Base-by-base conservation (phyloP, 306 rosid species). In the Biancaea sappan region DNA sequence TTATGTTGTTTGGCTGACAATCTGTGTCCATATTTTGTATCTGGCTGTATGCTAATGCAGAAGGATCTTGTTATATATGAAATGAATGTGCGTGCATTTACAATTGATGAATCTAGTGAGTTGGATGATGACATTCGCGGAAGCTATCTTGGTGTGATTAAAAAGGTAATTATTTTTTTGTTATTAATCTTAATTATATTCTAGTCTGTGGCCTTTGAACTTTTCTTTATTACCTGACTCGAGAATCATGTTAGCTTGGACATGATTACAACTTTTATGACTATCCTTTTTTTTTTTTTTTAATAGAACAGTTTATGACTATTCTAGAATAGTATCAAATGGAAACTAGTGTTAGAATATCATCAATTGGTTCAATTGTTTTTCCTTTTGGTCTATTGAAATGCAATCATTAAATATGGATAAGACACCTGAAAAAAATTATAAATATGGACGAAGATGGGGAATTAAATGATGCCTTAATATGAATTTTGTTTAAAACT, bases 61-160 rank as follows among this genome's bases (percentile, higher is more conserved):
- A 94, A 92, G 67, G 92, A 94, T 87, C 95, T 94, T 86, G 93
- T 92, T 73, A 83, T 94, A 63, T 94, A 94, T 53, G 99, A 94
- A 86, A 94, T 94, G 99, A 94, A 86, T 82, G 87, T 94, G 43
- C 96, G 96, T 44, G 96, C 93, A 72, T 92, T 88, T 86, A 94
- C 99, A 51, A 82, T 53, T 37, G 93, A 87, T 83, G 92, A 90
- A 78, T 94, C 99, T 78, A 94, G 97, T 82, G 88, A 83, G 69
- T 57, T 94, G 81, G 88, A 85, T 75, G 75, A 80, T 71, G 78
- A 78, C 51, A 80, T 86, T 70, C 86, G 88, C 63, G 99, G 99
- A 13, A 94, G 95, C 87, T 94, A 88, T 80, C 89, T 92, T 76
- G 99, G 99, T 77, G 82, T 94, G 65, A 87, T 94, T 76, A 96